Evolutionary conservation across 2,329 filamentous ascomycete species (phyloP).

Genomic region (Cryphonectria naterciae): DNA sequence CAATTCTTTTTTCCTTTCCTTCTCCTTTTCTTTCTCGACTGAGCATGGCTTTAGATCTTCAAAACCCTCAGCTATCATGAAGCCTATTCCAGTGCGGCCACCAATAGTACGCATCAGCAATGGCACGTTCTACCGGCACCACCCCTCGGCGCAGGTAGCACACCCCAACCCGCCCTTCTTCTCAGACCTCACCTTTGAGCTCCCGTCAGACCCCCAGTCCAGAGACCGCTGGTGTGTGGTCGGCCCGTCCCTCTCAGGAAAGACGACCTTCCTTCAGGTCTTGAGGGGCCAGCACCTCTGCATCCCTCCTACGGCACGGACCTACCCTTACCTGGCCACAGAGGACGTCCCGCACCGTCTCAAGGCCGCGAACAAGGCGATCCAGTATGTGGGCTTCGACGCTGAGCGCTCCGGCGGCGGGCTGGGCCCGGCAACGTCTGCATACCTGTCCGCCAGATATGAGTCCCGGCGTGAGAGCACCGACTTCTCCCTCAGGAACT

Average conservation of each 20-base stretch:
- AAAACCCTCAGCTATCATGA: conserved; percentile 37
- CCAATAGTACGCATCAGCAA: conserved; percentile 75
- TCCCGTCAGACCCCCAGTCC: conserved; percentile 60
- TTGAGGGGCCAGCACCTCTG: conserved; percentile 76
- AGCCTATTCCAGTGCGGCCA: conserved; percentile 42
- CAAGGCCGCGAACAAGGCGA: conserved; percentile 66
- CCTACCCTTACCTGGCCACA: conserved; percentile 77
- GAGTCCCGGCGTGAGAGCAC: conserved; percentile 85
- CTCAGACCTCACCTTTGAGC: conserved; percentile 67
- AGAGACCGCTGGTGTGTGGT: conserved; percentile 81
- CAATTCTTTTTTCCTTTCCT: neutral
- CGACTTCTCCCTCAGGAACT: conserved; percentile 84
- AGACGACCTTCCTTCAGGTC: conserved; percentile 81
- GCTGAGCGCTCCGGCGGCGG: conserved; percentile 63
- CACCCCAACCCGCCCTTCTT: conserved; percentile 75
- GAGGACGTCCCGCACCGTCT: conserved; percentile 60
- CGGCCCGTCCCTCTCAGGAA: conserved; percentile 76
- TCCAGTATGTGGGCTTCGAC: conserved; percentile 91
- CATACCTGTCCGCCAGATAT: conserved; percentile 88
- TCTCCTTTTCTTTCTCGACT: neutral
- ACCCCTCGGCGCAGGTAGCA: conserved; percentile 59
- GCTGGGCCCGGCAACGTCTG: conserved; percentile 62
- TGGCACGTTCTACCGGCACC: conserved; percentile 81
- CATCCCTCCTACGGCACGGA: conserved; percentile 73
- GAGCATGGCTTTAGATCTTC: conserved; percentile 11